Conservation (phyloP, 1,139 yeast species). For the Yamadazyma kanchanaburiensis region DNA sequence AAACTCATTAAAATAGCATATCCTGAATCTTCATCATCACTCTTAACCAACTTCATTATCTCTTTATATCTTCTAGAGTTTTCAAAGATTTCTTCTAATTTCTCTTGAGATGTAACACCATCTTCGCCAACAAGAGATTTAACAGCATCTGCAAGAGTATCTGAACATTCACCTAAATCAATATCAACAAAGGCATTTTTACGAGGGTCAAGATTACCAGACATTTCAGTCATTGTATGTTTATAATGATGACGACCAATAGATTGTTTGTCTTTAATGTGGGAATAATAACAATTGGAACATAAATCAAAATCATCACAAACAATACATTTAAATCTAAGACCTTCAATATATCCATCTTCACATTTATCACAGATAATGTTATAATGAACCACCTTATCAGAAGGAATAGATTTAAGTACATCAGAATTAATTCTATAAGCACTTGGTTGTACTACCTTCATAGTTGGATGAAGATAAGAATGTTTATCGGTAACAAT, state of each 20-base stretch:
- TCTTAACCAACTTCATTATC: conserved; percentile 14
- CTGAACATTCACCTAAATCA: conserved; percentile 22
- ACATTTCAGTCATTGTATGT: conserved; percentile 30
- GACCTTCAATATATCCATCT: conserved; percentile 36
- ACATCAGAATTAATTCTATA: conserved; percentile 6
- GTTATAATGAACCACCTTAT: conserved; percentile 14
- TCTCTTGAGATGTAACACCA: conserved; percentile 16
- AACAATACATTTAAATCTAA: conserved; percentile 50
- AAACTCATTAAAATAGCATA: conserved; percentile 21
- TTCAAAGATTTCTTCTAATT: conserved; percentile 20
- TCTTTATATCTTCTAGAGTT: conserved; percentile 26
- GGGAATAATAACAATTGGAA: conserved; percentile 37
- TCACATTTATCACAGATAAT: conserved; percentile 42
- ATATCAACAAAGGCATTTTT: conserved; percentile 23
- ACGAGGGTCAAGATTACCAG: conserved; percentile 3
- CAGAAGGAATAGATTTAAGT: conserved; percentile 3
- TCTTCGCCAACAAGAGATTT: conserved; percentile 17
- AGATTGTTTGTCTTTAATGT: conserved; percentile 7
- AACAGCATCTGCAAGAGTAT: conserved; percentile 17
- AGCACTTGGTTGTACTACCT: conserved; percentile 19
- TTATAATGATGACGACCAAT: conserved; percentile 19
- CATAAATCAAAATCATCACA: conserved; percentile 60
- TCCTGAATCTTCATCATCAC: conserved; percentile 18
- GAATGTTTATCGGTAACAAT: conserved; percentile 17
- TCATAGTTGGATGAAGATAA: conserved; percentile 30